phyloP scores from a whole-genome alignment of 345 rosid species.

The Populus pruinosa region DNA sequence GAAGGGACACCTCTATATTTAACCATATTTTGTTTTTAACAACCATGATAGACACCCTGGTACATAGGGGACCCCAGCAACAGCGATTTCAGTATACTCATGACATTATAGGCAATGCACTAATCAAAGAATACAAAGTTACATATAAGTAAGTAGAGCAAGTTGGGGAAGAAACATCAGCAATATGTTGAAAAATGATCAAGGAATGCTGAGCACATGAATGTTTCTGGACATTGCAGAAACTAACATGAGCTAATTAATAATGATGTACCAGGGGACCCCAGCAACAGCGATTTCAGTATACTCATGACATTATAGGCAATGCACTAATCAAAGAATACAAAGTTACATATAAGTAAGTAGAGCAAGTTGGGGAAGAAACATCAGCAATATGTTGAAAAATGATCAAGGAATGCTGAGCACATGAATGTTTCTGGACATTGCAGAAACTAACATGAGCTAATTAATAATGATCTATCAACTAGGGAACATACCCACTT shows the following conservation, averaged over 20 bases:
- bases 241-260: too few relatives aligned
- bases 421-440: not conserved
- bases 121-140: not conserved
- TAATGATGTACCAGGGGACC: too few relatives aligned
- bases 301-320: not conserved
- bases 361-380: not conserved
- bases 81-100: not conserved
- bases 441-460: too few relatives aligned
- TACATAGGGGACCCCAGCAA: not conserved
- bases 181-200: not conserved
- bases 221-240: not conserved
- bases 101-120: not conserved
- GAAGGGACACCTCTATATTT: not conserved
- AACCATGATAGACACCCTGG: not conserved
- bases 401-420: not conserved
- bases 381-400: not conserved
- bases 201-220: not conserved
- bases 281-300: not conserved
- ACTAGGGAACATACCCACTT: too few relatives aligned
- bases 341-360: not conserved
- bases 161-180: not conserved
- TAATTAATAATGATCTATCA: too few relatives aligned
- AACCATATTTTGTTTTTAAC: not conserved
- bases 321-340: not conserved
- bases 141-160: not conserved